Percentiles rank a stretch among this genome's conserved stretches.
phyloP scores from a whole-genome alignment of 257 asterid species.

The Euphrasia confusa region DNA sequence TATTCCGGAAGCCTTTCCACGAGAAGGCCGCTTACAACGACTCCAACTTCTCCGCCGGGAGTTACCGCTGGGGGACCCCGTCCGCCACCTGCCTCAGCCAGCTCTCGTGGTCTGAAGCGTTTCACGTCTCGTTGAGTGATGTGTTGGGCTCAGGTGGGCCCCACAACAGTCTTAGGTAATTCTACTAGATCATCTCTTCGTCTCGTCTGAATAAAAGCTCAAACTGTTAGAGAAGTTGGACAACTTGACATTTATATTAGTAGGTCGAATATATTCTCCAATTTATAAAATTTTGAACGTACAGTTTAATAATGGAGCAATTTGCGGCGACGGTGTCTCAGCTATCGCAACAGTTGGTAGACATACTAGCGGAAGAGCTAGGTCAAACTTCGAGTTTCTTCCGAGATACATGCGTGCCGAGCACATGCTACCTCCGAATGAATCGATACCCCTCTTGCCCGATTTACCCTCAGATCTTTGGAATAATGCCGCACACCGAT shows the following conservation, averaged over 20 bases:
- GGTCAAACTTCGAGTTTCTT: constrained; percentile 52
- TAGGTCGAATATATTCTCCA: too few relatives aligned
- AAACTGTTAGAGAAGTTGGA: too few relatives aligned
- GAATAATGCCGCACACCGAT: constrained; percentile 90
- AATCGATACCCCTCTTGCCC: constrained; percentile 80
- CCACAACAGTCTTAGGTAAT: constrained; percentile 47
- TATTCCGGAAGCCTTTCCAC: constrained; percentile 55
- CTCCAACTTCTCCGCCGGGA: constrained; percentile 56
- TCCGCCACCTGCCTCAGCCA: constrained; percentile 61
- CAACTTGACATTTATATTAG: too few relatives aligned
- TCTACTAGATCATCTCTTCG: too few relatives aligned
- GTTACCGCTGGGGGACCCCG: constrained; percentile 93
- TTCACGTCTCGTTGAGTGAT: constrained; percentile 66
- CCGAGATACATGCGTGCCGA: constrained; percentile 55
- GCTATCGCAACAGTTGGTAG: constrained; percentile 54
- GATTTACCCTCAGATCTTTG: constrained; percentile 47
- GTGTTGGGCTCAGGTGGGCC: constrained; percentile 37
- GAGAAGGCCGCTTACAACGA: constrained; percentile 46
- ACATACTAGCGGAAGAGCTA: constrained; percentile 56
- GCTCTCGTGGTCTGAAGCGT: constrained; percentile 91
- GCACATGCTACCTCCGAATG: constrained; percentile 75
- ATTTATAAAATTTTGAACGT: not conserved
- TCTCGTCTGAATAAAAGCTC: too few relatives aligned
- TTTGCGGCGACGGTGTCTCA: constrained; percentile 54
- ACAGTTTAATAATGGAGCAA: constrained; percentile 65